phyloP scores from a whole-genome alignment of 768 basidiomycete species.

The Kwoniella europaea region DNA sequence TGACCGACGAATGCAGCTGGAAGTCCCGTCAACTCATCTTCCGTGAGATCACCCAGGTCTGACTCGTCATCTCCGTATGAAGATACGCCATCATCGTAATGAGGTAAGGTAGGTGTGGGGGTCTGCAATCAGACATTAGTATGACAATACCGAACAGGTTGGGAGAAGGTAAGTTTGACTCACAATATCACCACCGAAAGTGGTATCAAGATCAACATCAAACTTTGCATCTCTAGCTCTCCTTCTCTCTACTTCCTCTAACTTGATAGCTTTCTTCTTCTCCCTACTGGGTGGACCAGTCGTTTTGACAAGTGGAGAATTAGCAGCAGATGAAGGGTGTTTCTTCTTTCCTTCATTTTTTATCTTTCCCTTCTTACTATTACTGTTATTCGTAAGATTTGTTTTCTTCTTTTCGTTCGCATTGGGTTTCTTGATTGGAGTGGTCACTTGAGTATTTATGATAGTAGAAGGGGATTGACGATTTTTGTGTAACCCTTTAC shows the following conservation, averaged over 20 bases:
- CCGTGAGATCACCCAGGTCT: slow-evolving; percentile 32
- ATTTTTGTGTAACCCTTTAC: slow-evolving; percentile 25
- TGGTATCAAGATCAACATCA: slow-evolving; percentile 20
- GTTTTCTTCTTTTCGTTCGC: slow-evolving; percentile 21
- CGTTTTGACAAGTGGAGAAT: slow-evolving; percentile 10
- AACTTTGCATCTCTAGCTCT: slow-evolving; percentile 53
- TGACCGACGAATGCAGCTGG: slow-evolving; percentile 49
- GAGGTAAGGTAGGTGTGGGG: slow-evolving; percentile 12
- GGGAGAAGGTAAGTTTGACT: not conserved
- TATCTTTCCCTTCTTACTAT: slow-evolving; percentile 21
- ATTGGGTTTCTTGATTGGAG: slow-evolving; percentile 14
- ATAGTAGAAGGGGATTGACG: slow-evolving; percentile 14
- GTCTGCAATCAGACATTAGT: not conserved
- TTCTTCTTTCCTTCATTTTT: slow-evolving; percentile 31
- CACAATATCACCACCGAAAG: slow-evolving; percentile 18
- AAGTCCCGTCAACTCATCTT: slow-evolving; percentile 36
- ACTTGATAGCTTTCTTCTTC: slow-evolving; percentile 40
- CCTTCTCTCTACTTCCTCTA: slow-evolving; percentile 41
- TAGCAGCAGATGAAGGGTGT: slow-evolving; percentile 11
- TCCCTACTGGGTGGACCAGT: slow-evolving; percentile 43
- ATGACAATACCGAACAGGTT: no score
- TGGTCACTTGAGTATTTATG: slow-evolving; percentile 10
- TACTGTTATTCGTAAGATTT: not conserved
- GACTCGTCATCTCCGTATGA: slow-evolving; percentile 50
- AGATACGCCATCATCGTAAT: slow-evolving; percentile 31